phyloP scores from a whole-genome alignment of 2,329 filamentous ascomycete genomes.

The Malbranchea zuffiana region DNA sequence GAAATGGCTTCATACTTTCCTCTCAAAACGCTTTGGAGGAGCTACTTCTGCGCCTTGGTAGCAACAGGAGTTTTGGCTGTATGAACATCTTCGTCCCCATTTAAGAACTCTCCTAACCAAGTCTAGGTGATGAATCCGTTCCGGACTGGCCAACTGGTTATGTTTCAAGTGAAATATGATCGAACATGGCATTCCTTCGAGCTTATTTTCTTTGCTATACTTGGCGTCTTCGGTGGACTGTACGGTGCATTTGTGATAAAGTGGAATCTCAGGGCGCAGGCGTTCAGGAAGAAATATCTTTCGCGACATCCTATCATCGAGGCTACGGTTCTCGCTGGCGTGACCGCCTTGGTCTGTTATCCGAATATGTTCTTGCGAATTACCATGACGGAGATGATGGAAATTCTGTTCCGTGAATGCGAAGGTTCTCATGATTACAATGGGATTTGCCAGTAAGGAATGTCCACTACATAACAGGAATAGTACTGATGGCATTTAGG shows the following conservation, averaged over 20 bases:
- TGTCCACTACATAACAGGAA: background rate
- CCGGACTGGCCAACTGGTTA: slow-evolving; percentile 90
- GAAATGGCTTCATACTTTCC: slow-evolving; percentile 97
- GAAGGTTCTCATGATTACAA: slow-evolving; percentile 81
- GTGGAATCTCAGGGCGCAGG: slow-evolving; percentile 84
- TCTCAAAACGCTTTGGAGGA: slow-evolving; percentile 93
- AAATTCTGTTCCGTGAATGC: slow-evolving; percentile 90
- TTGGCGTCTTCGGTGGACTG: slow-evolving; percentile 85
- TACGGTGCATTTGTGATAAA: slow-evolving; percentile 97
- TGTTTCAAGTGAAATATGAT: slow-evolving; percentile 97
- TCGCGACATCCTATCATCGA: slow-evolving; percentile 74
- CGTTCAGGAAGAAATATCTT: slow-evolving; percentile 89
- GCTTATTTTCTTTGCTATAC: slow-evolving; percentile 77
- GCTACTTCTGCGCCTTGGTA: slow-evolving; percentile 93
- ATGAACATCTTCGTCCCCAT: slow-evolving; percentile 20
- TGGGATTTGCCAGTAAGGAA: slow-evolving; percentile 65
- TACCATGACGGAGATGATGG: slow-evolving; percentile 99
- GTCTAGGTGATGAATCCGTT: slow-evolving; percentile 85
- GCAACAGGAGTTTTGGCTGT: slow-evolving; percentile 79
- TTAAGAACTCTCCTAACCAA: slow-evolving; percentile 6
- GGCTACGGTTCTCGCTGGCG: slow-evolving; percentile 67
- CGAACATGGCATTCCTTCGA: slow-evolving; percentile 98
- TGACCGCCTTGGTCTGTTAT: slow-evolving; percentile 88
- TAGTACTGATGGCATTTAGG: slow-evolving; percentile 22
- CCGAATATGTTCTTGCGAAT: slow-evolving; percentile 91